Evolutionary conservation across 495 filamentous ascomycete species (phyloP).

Genomic region (Daldinia caldariorum): DNA sequence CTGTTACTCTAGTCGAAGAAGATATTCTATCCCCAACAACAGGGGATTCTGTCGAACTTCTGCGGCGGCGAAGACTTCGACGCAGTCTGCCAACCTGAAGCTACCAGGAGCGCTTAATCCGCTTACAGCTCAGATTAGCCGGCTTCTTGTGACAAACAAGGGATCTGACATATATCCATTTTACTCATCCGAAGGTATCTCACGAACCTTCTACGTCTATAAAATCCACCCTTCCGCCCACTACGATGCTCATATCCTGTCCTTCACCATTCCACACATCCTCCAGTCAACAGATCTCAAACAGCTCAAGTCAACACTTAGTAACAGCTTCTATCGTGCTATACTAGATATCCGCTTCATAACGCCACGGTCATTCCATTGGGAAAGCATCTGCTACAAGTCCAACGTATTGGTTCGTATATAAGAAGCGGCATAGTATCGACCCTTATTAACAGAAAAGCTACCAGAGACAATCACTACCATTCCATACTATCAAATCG

Average conservation of each 20-base stretch:
- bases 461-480: neutral
- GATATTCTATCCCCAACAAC: constrained; percentile 34
- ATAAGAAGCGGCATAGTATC: neutral
- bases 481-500: neutral
- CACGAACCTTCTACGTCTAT: constrained; percentile 23
- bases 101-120: constrained; percentile 18
- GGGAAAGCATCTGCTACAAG: constrained; percentile 1
- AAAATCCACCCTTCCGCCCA: constrained; percentile 31
- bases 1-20: constrained; percentile 31
- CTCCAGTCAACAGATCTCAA: constrained; percentile 9
- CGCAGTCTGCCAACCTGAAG: constrained; percentile 26
- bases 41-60: constrained; percentile 14
- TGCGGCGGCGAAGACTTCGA: constrained; percentile 32
- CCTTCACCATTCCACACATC: constrained; percentile 33
- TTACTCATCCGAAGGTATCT: constrained; percentile 22
- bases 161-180: constrained; percentile 31
- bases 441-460: constrained; percentile 13
- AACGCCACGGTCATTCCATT: constrained; percentile 4
- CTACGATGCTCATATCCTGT: constrained; percentile 25
- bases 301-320: constrained; percentile 9
- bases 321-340: constrained; percentile 2
- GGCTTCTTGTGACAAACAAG: constrained; percentile 33
- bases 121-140: constrained; percentile 21
- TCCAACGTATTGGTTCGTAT: constrained; percentile 20
- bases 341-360: constrained; percentile 7